Conservation (phyloP, 345 rosid genomes). For the Populus pruinosa region DNA sequence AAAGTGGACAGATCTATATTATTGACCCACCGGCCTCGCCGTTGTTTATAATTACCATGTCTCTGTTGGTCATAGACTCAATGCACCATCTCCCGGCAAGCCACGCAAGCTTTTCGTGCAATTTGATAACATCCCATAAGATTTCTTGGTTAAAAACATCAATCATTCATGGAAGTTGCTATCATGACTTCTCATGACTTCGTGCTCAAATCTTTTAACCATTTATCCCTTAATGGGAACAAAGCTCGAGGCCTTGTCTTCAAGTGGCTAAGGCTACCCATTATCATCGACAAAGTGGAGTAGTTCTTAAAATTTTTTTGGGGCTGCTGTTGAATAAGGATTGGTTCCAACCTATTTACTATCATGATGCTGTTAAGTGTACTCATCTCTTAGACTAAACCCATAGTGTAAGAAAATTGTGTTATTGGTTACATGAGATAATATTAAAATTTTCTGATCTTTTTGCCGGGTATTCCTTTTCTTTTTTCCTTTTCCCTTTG, state of each 20-base stretch:
- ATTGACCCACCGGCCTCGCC: too few relatives aligned
- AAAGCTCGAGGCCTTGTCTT: constrained; percentile 39
- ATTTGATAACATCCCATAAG: neutral
- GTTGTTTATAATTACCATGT: too few relatives aligned
- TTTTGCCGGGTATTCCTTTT: neutral
- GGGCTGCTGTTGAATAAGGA: neutral
- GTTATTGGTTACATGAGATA: neutral
- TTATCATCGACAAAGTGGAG: neutral
- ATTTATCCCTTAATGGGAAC: constrained; percentile 38
- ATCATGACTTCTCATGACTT: neutral
- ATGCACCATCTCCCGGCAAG: neutral
- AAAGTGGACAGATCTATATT: too few relatives aligned
- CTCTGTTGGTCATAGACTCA: neutral
- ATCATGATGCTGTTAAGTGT: neutral
- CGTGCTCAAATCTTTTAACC: neutral
- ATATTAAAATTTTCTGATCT: neutral
- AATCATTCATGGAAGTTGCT: neutral
- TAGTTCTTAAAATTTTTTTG: neutral
- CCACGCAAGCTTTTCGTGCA: neutral
- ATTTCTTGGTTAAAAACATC: neutral
- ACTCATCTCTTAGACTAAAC: neutral
- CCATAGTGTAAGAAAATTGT: neutral
- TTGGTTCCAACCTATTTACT: neutral
- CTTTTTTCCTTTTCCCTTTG: neutral
- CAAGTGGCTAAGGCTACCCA: neutral